Evolutionary conservation across 495 filamentous ascomycete species (phyloP).

Genomic region (Trichoderma parareesei): DNA sequence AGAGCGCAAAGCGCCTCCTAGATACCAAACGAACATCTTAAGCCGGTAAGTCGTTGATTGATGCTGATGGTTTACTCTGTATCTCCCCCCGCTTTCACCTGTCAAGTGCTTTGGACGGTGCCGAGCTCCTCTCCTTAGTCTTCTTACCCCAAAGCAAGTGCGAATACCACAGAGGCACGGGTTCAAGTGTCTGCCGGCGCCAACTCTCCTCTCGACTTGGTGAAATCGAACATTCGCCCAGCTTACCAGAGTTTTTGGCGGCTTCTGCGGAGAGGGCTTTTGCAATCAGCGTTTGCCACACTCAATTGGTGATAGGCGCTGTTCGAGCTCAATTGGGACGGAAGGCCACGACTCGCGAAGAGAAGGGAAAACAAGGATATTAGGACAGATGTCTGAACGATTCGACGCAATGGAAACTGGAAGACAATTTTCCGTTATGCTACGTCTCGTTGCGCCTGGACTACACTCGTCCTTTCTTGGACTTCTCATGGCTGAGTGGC

Average conservation of each 20-base stretch:
- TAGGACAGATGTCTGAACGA: neutral
- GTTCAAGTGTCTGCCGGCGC: neutral
- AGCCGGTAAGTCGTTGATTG: neutral
- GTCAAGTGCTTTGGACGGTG: neutral
- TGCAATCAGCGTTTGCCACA: neutral
- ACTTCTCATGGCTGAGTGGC: no score
- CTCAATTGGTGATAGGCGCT: neutral
- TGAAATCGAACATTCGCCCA: neutral
- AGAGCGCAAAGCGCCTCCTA: slow-evolving; percentile 6
- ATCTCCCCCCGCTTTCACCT: neutral
- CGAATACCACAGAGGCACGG: neutral
- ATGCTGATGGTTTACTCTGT: neutral
- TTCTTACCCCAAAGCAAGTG: slow-evolving; percentile 10
- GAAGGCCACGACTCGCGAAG: neutral
- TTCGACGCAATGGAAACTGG: neutral
- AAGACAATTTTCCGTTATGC: neutral
- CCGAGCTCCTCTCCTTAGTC: neutral
- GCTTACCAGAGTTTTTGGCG: slow-evolving; percentile 1
- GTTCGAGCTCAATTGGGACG: neutral
- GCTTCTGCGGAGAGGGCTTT: neutral
- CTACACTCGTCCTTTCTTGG: no score
- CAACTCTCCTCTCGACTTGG: slow-evolving; percentile 1
- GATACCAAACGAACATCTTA: slow-evolving; percentile 1
- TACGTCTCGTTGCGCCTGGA: no score
- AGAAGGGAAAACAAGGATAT: neutral